Percentiles rank a stretch among this genome's conserved stretches.
These are phyloP conservation scores for Eimeria maxima DNA, from an alignment of 169 alveolate genomes.

Conservation along the genomic window DNA sequence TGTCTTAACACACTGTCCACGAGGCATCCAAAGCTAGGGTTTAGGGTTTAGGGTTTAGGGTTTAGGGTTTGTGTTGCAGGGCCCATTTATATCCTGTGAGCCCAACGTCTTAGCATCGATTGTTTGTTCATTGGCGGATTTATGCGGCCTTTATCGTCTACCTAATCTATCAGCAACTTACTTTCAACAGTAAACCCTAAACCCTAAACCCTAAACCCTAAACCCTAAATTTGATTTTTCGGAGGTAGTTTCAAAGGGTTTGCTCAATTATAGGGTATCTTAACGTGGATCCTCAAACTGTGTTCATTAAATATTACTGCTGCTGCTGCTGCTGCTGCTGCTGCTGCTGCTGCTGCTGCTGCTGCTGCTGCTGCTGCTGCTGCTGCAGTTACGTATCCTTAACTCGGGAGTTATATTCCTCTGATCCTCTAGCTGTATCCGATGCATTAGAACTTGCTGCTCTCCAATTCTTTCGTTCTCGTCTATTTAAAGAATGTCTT, in stretches of 20 bases:
- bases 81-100: slow-evolving; percentile 61
- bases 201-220: too few relatives aligned
- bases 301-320: neutral
- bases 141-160: slow-evolving; percentile 37
- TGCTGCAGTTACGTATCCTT: too few relatives aligned
- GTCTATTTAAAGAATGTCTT: slow-evolving; percentile 69
- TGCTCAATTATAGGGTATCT: too few relatives aligned
- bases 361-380: too few relatives aligned
- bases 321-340: too few relatives aligned
- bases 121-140: slow-evolving; percentile 51
- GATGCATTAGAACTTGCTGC: slow-evolving; percentile 63
- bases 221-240: too few relatives aligned
- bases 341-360: too few relatives aligned
- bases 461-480: slow-evolving; percentile 80
- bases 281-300: too few relatives aligned
- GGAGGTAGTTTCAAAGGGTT: too few relatives aligned
- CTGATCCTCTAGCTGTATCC: too few relatives aligned
- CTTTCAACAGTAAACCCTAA: slow-evolving; percentile 56
- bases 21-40: slow-evolving; percentile 11
- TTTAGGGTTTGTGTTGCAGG: slow-evolving; percentile 6
- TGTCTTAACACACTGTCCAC: neutral
- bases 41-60: neutral
- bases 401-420: too few relatives aligned
- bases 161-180: slow-evolving; percentile 14
- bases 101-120: slow-evolving; percentile 56